A percentile compares a stretch with the other conserved stretches of the same genome.
These are phyloP conservation scores for Lanmaoa pseudosensibilis DNA, from an alignment of 768 basidiomycete species.

Conservation along the genomic window DNA sequence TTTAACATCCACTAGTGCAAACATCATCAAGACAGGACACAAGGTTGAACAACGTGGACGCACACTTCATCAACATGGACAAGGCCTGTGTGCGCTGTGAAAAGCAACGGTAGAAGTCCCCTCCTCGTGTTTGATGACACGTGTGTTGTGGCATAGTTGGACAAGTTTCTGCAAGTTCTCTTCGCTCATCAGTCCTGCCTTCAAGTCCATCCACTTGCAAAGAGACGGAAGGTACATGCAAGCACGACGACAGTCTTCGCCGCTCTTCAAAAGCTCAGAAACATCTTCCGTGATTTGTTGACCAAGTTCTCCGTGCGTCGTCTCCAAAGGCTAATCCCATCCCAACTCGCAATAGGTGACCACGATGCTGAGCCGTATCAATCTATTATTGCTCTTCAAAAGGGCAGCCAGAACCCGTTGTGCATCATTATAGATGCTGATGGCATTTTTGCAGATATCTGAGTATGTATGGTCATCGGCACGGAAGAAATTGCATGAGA, in stretches of 20 bases:
- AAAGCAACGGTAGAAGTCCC: slow-evolving; percentile 20
- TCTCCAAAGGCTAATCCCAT: slow-evolving; percentile 20
- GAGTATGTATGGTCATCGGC: not conserved
- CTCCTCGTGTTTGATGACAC: slow-evolving; percentile 13
- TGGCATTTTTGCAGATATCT: slow-evolving; percentile 20
- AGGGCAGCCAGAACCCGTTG: slow-evolving; percentile 10
- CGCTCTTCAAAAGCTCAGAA: slow-evolving; percentile 13
- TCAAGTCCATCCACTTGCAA: slow-evolving; percentile 21
- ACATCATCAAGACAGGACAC: not conserved
- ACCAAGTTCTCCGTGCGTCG: not conserved
- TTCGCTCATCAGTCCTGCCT: slow-evolving; percentile 12
- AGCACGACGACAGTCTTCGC: slow-evolving; percentile 16
- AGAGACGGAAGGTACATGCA: slow-evolving; percentile 32
- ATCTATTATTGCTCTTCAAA: slow-evolving; percentile 13
- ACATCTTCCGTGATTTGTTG: slow-evolving; percentile 12
- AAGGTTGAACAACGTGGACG: not conserved
- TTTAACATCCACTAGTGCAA: slow-evolving; percentile 10
- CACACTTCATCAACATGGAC: slow-evolving; percentile 26
- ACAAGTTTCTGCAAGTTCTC: slow-evolving; percentile 22
- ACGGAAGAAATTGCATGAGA: not conserved
- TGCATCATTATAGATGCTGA: not conserved
- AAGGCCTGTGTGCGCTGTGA: slow-evolving; percentile 28
- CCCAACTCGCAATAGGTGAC: slow-evolving; percentile 28
- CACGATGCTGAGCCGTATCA: slow-evolving; percentile 26
- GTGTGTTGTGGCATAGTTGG: slow-evolving; percentile 15